These are phyloP conservation scores for Globisporangium cystogenes DNA, from an alignment of 352 stramenopile genomes.

Conservation along the genomic window DNA sequence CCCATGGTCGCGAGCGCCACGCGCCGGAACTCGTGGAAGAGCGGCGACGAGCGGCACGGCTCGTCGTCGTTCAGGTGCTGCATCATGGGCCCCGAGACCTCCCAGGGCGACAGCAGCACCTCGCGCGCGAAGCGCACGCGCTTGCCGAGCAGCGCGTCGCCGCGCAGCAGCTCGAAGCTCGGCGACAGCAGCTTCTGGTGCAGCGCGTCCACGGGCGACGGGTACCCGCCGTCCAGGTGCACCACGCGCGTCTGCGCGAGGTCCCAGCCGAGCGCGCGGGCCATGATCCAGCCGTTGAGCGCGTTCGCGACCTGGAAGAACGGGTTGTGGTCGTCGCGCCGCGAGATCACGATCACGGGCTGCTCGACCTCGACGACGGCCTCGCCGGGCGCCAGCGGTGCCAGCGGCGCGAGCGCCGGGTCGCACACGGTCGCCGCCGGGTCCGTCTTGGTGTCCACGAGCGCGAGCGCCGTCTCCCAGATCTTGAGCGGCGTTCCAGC, in stretches of 20 bases:
- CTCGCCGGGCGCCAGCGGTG: not conserved
- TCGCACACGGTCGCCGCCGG: constrained; percentile 6
- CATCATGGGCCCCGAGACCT: constrained; percentile 55
- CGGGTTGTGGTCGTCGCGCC: constrained; percentile 29
- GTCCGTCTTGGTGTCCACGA: constrained; percentile 4
- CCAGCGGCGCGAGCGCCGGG: not conserved
- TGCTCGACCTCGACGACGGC: constrained; percentile 4
- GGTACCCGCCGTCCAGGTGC: constrained; percentile 19
- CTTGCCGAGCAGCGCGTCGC: constrained; percentile 13
- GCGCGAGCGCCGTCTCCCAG: constrained; percentile 7
- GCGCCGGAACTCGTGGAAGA: constrained; percentile 45
- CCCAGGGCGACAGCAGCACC: constrained; percentile 46
- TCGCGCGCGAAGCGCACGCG: constrained; percentile 19
- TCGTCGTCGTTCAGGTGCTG: constrained; percentile 62
- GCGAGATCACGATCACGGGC: constrained; percentile 12
- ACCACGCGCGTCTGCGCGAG: constrained; percentile 17
- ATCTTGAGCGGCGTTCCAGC: not conserved
- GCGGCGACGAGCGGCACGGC: constrained; percentile 42
- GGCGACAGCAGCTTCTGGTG: constrained; percentile 21
- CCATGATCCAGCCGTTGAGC: constrained; percentile 25
- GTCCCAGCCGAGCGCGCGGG: constrained; percentile 11
- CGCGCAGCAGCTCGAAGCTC: constrained; percentile 10
- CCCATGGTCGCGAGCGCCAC: constrained; percentile 15
- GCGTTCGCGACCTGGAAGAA: constrained; percentile 25
- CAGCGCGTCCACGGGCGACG: constrained; percentile 17